These are phyloP conservation scores for Cladosporium colombiae DNA, from an alignment of 2,329 filamentous ascomycete species.

Conservation along the genomic window DNA sequence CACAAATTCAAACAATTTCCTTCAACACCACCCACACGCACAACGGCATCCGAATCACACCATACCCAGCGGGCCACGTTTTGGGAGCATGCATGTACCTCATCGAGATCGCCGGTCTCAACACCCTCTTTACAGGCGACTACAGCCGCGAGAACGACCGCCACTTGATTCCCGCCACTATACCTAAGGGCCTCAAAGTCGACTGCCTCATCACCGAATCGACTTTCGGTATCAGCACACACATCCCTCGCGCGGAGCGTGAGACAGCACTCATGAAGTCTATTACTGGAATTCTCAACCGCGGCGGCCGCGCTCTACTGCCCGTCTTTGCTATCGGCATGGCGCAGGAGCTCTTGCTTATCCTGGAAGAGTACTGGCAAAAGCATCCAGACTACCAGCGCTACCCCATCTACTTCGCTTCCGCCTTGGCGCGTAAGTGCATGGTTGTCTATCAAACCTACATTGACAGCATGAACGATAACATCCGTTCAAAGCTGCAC, in stretches of 20 bases:
- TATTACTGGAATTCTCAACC: conserved; percentile 85
- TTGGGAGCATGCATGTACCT: conserved; percentile 97
- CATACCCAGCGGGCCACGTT: conserved; percentile 96
- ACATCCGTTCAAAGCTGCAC: conserved; percentile 92
- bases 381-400: conserved; percentile 86
- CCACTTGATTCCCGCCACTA: conserved; percentile 89
- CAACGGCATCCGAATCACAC: conserved; percentile 92
- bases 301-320: conserved; percentile 88
- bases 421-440: conserved; percentile 90
- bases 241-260: conserved; percentile 85
- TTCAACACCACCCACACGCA: conserved; percentile 98
- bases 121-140: conserved; percentile 96
- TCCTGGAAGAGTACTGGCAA: conserved; percentile 95
- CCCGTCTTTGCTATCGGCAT: conserved; percentile 93
- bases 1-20: conserved; percentile 94
- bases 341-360: conserved; percentile 90
- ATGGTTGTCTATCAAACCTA: conserved; percentile 99
- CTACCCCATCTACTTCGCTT: conserved; percentile 95
- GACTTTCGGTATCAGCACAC: conserved; percentile 93
- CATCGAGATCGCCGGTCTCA: conserved; percentile 93
- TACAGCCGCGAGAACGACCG: conserved; percentile 95
- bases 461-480: conserved; percentile 98
- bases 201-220: conserved; percentile 97
- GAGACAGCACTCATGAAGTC: conserved; percentile 95
- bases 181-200: conserved; percentile 84